Conservation (phyloP, 345 rosid species). For the Angophora floribunda region DNA sequence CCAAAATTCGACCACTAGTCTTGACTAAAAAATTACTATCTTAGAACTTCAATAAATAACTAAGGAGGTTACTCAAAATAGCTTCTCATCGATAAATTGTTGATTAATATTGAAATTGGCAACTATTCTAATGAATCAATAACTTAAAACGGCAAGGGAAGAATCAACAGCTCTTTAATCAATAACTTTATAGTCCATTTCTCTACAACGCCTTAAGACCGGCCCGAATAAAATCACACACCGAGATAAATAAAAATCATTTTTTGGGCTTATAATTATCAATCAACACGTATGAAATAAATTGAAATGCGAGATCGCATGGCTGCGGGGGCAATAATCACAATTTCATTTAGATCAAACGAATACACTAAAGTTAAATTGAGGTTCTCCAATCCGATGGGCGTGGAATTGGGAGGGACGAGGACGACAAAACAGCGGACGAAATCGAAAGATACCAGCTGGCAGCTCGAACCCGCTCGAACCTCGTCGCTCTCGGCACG, state of each 20-base stretch:
- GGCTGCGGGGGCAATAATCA: background rate
- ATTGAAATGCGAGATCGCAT: background rate
- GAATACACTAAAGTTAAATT: background rate
- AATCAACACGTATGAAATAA: background rate
- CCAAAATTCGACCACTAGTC: background rate
- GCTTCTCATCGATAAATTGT: background rate
- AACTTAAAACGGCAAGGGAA: background rate
- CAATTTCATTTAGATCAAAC: background rate
- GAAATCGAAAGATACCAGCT: background rate
- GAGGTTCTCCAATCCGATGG: background rate
- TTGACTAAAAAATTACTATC: background rate
- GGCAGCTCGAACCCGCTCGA: background rate
- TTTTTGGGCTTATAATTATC: background rate
- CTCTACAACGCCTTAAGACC: accelerated
- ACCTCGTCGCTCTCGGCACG: background rate
- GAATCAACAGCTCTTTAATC: background rate
- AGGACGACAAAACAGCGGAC: background rate
- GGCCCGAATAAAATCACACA: background rate
- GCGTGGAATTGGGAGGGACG: background rate
- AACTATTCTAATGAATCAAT: accelerated
- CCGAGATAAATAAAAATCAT: background rate
- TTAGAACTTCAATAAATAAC: no score
- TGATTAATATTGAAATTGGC: no score
- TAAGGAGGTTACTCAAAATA: accelerated
- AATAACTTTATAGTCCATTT: background rate